Conservation (phyloP, 23 red algal species). For the Chondrus crispus region DNA sequence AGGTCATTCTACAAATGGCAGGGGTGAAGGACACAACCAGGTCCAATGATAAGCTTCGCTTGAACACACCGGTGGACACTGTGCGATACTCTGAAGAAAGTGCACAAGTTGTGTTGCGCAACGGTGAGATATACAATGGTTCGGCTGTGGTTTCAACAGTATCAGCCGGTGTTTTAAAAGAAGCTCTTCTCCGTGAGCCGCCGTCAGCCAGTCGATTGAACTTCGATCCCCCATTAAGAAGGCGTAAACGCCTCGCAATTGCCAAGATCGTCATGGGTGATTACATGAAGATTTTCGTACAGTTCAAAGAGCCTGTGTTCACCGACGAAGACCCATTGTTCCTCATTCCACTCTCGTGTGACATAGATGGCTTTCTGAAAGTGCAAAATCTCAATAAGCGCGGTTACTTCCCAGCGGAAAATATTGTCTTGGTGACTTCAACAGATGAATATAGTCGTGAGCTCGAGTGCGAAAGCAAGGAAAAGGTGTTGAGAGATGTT, state of each 20-base stretch:
- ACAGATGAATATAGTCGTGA: conserved; percentile 11
- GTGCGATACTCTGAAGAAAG: neutral
- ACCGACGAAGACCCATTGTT: conserved; percentile 23
- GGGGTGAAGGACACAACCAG: neutral
- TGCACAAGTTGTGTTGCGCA: neutral
- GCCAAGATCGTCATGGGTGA: conserved; percentile 38
- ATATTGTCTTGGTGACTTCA: conserved; percentile 20
- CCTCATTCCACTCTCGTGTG: conserved; percentile 15
- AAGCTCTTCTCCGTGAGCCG: neutral
- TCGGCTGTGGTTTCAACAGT: conserved; percentile 33
- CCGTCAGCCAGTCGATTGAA: neutral
- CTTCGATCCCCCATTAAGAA: neutral
- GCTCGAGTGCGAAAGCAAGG: neutral
- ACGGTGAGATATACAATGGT: neutral
- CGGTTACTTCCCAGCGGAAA: neutral
- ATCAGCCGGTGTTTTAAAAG: conserved; percentile 39
- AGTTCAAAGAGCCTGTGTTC: conserved; percentile 24
- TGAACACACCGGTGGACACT: conserved; percentile 8
- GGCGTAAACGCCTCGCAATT: conserved; percentile 9
- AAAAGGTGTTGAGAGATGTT: neutral
- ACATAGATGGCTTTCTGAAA: conserved; percentile 4
- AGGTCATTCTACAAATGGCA: neutral
- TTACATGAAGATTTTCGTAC: conserved; percentile 40
- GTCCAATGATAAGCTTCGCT: neutral
- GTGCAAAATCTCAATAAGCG: conserved; percentile 41